Conservation (phyloP, 1,284 basidiomycete genomes). For the Tranzscheliella williamsii region DNA sequence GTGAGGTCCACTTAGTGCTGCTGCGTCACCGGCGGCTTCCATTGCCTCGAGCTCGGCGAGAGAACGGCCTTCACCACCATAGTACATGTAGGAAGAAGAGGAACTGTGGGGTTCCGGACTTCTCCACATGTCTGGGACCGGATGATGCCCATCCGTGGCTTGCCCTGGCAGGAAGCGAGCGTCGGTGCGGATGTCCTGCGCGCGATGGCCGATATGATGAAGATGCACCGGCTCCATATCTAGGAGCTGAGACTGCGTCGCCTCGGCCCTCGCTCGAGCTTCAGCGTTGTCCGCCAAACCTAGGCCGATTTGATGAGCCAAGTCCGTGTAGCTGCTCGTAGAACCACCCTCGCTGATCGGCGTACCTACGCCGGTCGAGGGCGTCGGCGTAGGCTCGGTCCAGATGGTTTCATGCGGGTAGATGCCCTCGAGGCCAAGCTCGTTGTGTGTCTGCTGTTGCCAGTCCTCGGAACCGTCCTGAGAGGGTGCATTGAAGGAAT, state of each 20-base stretch:
- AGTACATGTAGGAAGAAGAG: not conserved
- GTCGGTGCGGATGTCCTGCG: too few species aligned
- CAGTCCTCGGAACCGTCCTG: constrained; percentile 22
- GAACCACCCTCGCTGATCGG: constrained; percentile 5
- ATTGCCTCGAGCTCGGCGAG: constrained; percentile 26
- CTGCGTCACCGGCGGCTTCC: not conserved
- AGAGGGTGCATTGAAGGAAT: constrained; percentile 13
- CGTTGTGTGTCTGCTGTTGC: constrained; percentile 11
- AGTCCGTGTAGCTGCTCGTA: constrained; percentile 3
- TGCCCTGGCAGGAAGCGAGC: too few species aligned
- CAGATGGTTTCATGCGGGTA: constrained; percentile 37
- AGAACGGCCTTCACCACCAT: constrained; percentile 6
- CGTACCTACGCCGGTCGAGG: constrained; percentile 27
- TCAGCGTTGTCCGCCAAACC: constrained; percentile 2
- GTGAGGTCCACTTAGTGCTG: too few species aligned
- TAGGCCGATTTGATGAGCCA: constrained; percentile 13
- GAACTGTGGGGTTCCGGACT: not conserved
- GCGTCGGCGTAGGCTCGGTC: constrained; percentile 25
- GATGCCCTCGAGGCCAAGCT: constrained; percentile 35
- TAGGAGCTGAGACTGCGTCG: not conserved
- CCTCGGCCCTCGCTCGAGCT: too few species aligned
- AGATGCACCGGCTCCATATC: constrained; percentile 21
- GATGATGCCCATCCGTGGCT: too few species aligned
- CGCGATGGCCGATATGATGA: constrained; percentile 4
- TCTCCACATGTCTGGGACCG: too few species aligned